phyloP scores from a whole-genome alignment of 1,284 basidiomycete species.

The Trametes sp. region DNA sequence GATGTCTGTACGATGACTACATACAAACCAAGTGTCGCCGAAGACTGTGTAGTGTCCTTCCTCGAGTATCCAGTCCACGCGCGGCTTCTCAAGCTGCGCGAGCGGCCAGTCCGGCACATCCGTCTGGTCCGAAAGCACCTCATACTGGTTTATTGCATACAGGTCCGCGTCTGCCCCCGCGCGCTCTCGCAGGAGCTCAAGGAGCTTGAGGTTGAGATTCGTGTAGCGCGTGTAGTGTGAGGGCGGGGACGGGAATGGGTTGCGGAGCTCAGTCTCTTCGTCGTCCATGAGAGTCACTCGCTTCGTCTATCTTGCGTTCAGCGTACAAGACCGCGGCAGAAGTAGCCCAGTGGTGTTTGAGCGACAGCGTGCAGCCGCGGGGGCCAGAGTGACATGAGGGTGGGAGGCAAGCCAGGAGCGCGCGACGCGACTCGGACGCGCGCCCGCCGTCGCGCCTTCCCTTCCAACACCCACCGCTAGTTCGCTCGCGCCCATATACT shows the following conservation, averaged over 20 bases:
- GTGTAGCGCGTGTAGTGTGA: slow-evolving; percentile 80
- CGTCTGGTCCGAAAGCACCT: slow-evolving; percentile 67
- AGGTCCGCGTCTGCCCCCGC: slow-evolving; percentile 47
- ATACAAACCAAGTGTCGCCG: slow-evolving; percentile 84
- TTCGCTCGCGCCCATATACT: neutral
- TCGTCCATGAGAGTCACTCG: slow-evolving; percentile 56
- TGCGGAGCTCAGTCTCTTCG: slow-evolving; percentile 76
- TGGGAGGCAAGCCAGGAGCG: neutral
- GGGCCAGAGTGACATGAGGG: slow-evolving; percentile 22
- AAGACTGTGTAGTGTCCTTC: slow-evolving; percentile 74
- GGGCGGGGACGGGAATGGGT: slow-evolving; percentile 84
- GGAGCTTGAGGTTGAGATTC: slow-evolving; percentile 68
- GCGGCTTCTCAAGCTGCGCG: slow-evolving; percentile 75
- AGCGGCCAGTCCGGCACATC: slow-evolving; percentile 80
- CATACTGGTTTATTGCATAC: slow-evolving; percentile 58
- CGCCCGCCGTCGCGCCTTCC: slow-evolving; percentile 2
- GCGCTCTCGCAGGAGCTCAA: slow-evolving; percentile 66
- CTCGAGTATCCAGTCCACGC: slow-evolving; percentile 83
- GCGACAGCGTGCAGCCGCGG: slow-evolving; percentile 1
- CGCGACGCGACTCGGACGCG: slow-evolving; percentile 21
- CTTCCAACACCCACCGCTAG: neutral
- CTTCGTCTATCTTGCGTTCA: neutral
- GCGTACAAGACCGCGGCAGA: neutral
- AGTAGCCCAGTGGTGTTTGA: neutral
- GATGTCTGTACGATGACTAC: slow-evolving; percentile 29